These are phyloP conservation scores for Aureobasidium namibiae DNA, from an alignment of 2,329 filamentous ascomycete genomes.

Conservation along the genomic window DNA sequence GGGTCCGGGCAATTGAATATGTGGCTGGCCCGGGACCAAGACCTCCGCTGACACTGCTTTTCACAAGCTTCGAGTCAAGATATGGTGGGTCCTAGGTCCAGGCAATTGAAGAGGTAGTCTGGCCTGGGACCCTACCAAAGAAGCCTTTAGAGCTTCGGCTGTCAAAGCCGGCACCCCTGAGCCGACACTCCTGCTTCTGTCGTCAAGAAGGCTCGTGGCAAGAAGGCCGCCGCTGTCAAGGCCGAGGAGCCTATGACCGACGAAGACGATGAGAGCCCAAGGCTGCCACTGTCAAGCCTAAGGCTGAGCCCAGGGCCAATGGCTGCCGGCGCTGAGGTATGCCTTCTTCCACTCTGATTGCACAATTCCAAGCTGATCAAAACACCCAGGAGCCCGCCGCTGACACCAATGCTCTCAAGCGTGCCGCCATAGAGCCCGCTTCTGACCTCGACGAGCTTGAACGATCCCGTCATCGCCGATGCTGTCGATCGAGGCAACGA, in stretches of 20 bases:
- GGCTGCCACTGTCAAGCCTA: not conserved
- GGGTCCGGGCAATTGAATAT: too few species aligned
- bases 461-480: not conserved
- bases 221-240: not conserved
- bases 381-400: too few species aligned
- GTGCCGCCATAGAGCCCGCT: not conserved
- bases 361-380: too few species aligned
- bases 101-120: not conserved
- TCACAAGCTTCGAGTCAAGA: too few species aligned
- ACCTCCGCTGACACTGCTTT: not conserved
- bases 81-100: not conserved
- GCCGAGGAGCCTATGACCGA: not conserved
- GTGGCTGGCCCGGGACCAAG: not conserved
- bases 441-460: not conserved
- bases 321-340: too few species aligned
- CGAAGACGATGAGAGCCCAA: not conserved
- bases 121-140: not conserved
- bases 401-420: too few species aligned
- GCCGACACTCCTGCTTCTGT: too few species aligned
- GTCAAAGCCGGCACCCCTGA: too few species aligned
- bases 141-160: too few species aligned
- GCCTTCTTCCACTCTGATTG: too few species aligned
- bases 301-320: too few species aligned
- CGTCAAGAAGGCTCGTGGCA: constrained; percentile 1
- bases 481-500: too few species aligned